Percentiles rank a stretch among this genome's conserved stretches.
Evolutionary conservation across 176 grass and related monocot genomes (phyloP).

Genomic region (Triticum monococcum): DNA sequence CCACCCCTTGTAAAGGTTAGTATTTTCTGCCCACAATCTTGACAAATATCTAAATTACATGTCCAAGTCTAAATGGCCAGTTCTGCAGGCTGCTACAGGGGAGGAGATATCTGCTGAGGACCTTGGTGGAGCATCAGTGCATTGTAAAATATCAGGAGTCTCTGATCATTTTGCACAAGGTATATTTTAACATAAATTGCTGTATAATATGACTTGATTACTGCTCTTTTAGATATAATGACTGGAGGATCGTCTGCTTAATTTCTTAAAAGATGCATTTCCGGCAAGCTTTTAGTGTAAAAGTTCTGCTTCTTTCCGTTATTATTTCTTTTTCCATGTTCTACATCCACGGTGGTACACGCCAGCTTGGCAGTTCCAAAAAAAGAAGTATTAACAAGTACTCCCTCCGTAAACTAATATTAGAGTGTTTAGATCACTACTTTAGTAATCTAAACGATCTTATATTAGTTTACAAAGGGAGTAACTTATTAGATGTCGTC

Average conservation of each 20-base stretch:
- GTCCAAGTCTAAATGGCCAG: conserved; percentile 36
- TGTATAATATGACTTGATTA: not conserved
- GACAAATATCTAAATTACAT: conserved; percentile 12
- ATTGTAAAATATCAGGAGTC: conserved; percentile 96
- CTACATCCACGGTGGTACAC: not conserved
- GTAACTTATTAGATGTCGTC: not conserved
- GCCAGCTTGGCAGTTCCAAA: not conserved
- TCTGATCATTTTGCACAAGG: conserved; percentile 96
- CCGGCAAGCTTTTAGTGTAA: not conserved
- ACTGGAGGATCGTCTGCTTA: not conserved
- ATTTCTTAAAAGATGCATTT: conserved; percentile 11
- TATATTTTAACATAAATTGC: conserved; percentile 29
- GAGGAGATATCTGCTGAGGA: conserved; percentile 97
- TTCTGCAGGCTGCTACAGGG: conserved; percentile 90
- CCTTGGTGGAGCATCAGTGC: conserved; percentile 93
- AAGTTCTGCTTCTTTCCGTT: not conserved
- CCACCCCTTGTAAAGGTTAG: conserved; percentile 98
- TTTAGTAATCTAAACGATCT: too few relatives aligned
- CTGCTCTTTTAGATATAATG: not conserved
- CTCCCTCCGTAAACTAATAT: too few relatives aligned
- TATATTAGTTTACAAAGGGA: too few relatives aligned
- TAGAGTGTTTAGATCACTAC: too few relatives aligned
- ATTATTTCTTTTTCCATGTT: not conserved
- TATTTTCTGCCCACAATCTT: conserved; percentile 17
- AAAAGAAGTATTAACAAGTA: not conserved